Evolutionary conservation across 2,329 filamentous ascomycete genomes (phyloP).

Genomic region (Hypoxylon sp.): DNA sequence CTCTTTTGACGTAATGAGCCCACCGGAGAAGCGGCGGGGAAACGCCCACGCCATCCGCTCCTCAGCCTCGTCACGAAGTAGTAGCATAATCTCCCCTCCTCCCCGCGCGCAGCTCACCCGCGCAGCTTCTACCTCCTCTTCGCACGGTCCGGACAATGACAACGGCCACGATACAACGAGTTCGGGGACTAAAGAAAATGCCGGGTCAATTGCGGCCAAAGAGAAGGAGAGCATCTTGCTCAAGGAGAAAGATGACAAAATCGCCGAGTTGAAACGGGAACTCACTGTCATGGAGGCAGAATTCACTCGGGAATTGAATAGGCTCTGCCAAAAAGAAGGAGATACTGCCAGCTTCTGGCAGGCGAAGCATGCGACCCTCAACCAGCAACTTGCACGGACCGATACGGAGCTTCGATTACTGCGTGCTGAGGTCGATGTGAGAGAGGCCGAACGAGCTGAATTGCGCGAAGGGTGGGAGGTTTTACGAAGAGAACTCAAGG

Average conservation of each 20-base stretch:
- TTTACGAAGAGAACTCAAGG: conserved; percentile 60
- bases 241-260: conserved; percentile 65
- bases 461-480: conserved; percentile 64
- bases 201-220: conserved; percentile 43
- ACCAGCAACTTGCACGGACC: conserved; percentile 65
- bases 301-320: conserved; percentile 67
- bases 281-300: conserved; percentile 66
- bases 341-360: conserved; percentile 71
- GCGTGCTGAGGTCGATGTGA: conserved; percentile 62
- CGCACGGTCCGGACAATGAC: conserved; percentile 51
- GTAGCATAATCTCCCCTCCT: conserved; percentile 56
- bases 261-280: conserved; percentile 66
- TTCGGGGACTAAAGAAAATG: conserved; percentile 44
- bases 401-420: conserved; percentile 68
- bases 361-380: conserved; percentile 65
- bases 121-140: conserved; percentile 50
- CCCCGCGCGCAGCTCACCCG: conserved; percentile 58
- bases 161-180: conserved; percentile 38
- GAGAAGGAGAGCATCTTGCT: conserved; percentile 52
- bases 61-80: conserved; percentile 49
- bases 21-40: conserved; percentile 61
- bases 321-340: conserved; percentile 66
- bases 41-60: conserved; percentile 52
- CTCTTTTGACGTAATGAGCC: conserved; percentile 54
- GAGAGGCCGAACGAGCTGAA: conserved; percentile 63